Base-by-base conservation (phyloP, 2,329 filamentous ascomycete species). In the Aspergillus ochraceus region DNA sequence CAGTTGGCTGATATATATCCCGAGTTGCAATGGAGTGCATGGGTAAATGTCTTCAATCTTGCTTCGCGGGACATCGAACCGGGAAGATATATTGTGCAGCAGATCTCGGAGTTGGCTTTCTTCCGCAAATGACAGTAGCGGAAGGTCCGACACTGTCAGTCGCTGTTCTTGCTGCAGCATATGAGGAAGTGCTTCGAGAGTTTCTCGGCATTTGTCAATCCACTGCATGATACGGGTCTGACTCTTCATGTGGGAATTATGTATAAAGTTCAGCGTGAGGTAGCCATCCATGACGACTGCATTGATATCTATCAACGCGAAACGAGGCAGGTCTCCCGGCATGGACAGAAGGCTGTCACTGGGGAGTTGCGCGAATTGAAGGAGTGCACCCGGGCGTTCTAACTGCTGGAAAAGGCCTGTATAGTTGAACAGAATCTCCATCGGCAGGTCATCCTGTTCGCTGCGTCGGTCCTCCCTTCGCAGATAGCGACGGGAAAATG, bases 341-440 rank as follows among this genome's bases (percentile, higher is more conserved):
- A 45, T 53, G 3, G 32, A 32, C 22, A 53, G 5, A 12, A 45
- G 11, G n/a, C 29, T 24, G 17, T 46, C 20, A 9, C 32, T 46
- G 20, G 49, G 14, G 17, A 49, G 20, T 5, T 6, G 17, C 2
- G 51, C 32, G 4, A 53, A 39, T 17, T 56, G 39, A 3, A 60
- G 22, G 4, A 60, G 39, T 8, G 58, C 58, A 30, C 29, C 53
- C 1, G 14, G 4, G 17, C 45, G 30, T 32, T 64, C 60, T 10
- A 62, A 36, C 36, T 62, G 60, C 47, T 62, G 57, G 24, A 58
- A 55, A 17, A 52, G 45, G 20, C 62, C 60, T 2, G 32, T 11
- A 36, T 64, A 64, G 30, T 64, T 64, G 55, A 64, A 62, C 2
- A 56, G 24, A 17, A 64, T 53, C 17, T 64, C 62, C 20, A 42